Evolutionary conservation across 202 grass and related monocot species (phyloP), one percentile per base, ranked within the genome.

Genomic region (Elaeis oleifera): DNA sequence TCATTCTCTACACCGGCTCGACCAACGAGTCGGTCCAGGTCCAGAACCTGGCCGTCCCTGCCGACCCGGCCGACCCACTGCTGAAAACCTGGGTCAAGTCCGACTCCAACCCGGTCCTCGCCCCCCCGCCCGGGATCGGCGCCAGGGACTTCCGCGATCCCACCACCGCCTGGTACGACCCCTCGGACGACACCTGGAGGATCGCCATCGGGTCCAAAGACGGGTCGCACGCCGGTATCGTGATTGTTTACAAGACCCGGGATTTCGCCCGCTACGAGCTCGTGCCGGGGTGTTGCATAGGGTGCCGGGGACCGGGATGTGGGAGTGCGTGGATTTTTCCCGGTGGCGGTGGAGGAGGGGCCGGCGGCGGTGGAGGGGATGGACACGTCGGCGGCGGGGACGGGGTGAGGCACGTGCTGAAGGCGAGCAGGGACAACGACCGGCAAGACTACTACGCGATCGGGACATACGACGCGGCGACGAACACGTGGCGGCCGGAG

Each of bases 311-410:
- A 82, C 84, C 0, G 84, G 90, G 0, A 90, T 90, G 90, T 96
- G 80, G 87, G 90, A 96, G 80, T 96, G 90, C 71, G 75, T 84
- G 3, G 90, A 96, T 31, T 82, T 96, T 96, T 90, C 69, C 87
- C 87, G 0, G 87, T 96, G 6, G 63, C 75, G 0, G 60, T 59
- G 0, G 3, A 2, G 0, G 69, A 69, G 3, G 11, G 0, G 9
- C 1, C 36, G 17, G 55, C 16, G 3, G 0, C 48, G 0, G 68
- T 32, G 5, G 22, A 73, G 31, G 71, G 74, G n/a, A 55, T 71
- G 36, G 73, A 68, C 51, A 26, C 54, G 3, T 80, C 78, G 16
- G 53, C 70, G 2, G 29, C 76, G 5, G 73, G 5, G 8, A 24
- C 44, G 74, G 74, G 13, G 51, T 77, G 63, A 63, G 84, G 64